A percentile compares a stretch with the other conserved stretches of the same genome.
Conservation (phyloP, 441 rosid species). For the Rhodomyrtus psidioides region DNA sequence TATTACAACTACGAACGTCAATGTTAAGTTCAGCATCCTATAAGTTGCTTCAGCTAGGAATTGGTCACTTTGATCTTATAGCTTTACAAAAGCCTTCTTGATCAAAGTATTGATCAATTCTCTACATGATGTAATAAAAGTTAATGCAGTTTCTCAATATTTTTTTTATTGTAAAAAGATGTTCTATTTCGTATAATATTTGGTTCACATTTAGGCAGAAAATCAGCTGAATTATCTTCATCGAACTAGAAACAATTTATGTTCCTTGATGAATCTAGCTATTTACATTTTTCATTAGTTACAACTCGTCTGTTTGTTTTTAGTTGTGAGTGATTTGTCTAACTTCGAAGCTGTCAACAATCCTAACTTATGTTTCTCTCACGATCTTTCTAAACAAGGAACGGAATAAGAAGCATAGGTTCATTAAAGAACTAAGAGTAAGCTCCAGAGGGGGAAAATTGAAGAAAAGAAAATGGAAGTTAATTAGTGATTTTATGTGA, state of each 20-base stretch:
- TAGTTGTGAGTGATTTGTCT: no score
- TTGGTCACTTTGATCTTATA: background rate
- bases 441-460: background rate
- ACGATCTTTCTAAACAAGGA: background rate
- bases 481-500: background rate
- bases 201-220: background rate
- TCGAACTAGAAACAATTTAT: background rate
- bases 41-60: background rate
- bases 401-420: background rate
- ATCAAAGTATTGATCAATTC: background rate
- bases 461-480: background rate
- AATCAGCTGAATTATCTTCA: background rate
- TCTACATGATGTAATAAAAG: background rate
- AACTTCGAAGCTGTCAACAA: background rate
- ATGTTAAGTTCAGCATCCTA: background rate
- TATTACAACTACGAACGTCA: background rate
- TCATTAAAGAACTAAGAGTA: background rate
- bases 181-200: background rate
- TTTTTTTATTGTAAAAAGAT: background rate
- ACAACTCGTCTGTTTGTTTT: background rate
- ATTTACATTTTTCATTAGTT: background rate
- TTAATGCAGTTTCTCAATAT: background rate
- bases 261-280: background rate
- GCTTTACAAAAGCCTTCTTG: background rate
- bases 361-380: background rate